Conservation (phyloP, 108 stramenopile species). For the Skeletonema costatum region DNA sequence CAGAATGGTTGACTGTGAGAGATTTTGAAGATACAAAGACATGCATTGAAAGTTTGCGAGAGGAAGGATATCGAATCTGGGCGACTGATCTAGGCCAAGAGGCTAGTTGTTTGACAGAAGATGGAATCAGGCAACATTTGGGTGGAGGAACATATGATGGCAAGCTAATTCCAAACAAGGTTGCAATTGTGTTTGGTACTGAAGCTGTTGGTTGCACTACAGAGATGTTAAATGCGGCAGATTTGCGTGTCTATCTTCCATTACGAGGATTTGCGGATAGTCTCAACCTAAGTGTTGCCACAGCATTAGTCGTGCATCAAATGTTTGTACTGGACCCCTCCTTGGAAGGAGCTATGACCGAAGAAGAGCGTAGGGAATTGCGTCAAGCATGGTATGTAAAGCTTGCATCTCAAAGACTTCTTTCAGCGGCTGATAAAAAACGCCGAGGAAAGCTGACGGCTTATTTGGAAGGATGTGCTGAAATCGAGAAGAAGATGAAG, state of each 20-base stretch:
- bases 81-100: conserved; percentile 85
- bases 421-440: conserved; percentile 63
- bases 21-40: conserved; percentile 71
- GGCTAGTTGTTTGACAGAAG: conserved; percentile 62
- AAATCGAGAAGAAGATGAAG: conserved; percentile 38
- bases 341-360: conserved; percentile 64
- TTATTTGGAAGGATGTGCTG: conserved; percentile 51
- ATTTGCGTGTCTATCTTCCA: conserved; percentile 88
- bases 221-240: conserved; percentile 77
- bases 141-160: conserved; percentile 18
- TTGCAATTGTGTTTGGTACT: conserved; percentile 92
- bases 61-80: conserved; percentile 74
- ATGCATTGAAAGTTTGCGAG: conserved; percentile 65
- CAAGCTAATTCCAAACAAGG: conserved; percentile 70
- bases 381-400: conserved; percentile 78
- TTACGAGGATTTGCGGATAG: conserved; percentile 90
- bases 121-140: conserved; percentile 29
- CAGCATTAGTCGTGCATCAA: conserved; percentile 85
- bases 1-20: conserved; percentile 83
- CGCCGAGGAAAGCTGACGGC: conserved; percentile 45
- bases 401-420: conserved; percentile 73
- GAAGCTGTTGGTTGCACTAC: conserved; percentile 87
- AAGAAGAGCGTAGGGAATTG: conserved; percentile 59
- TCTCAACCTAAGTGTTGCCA: conserved; percentile 88
- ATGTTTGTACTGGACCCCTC: conserved; percentile 79